Percentiles rank a stretch among this genome's conserved stretches.
Evolutionary conservation across 805 yeast genomes (phyloP).

Genomic region (Candida krabiensis): DNA sequence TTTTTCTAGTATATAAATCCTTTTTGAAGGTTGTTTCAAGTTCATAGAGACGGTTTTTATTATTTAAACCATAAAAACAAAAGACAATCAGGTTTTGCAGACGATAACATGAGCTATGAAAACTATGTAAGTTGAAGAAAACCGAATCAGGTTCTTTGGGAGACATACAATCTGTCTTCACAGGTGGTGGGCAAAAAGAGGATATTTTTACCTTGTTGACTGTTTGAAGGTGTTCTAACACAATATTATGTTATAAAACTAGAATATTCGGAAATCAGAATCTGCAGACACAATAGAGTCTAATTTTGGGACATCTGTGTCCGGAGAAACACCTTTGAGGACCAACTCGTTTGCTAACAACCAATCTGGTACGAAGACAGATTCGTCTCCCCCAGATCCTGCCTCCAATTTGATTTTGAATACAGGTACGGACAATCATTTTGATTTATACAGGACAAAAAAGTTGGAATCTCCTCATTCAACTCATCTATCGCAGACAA

Average conservation of each 20-base stretch:
- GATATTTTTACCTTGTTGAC: slow-evolving; percentile 4
- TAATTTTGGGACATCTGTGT: slow-evolving; percentile 20
- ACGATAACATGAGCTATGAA: slow-evolving; percentile 16
- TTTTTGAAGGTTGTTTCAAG: not conserved
- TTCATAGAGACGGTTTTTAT: not conserved
- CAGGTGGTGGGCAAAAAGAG: too few relatives aligned
- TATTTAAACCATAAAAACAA: not conserved
- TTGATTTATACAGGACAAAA: slow-evolving; percentile 13
- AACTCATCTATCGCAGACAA: not conserved
- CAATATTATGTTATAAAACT: not conserved
- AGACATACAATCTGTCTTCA: slow-evolving; percentile 1
- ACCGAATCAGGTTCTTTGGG: slow-evolving; percentile 3
- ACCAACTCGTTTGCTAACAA: slow-evolving; percentile 9
- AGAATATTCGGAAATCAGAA: slow-evolving; percentile 17
- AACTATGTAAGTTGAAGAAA: slow-evolving; percentile 15
- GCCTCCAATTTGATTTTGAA: slow-evolving; percentile 6
- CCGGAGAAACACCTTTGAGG: slow-evolving; percentile 16
- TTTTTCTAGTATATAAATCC: too few relatives aligned
- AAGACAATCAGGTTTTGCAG: not conserved
- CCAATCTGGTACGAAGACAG: slow-evolving; percentile 7
- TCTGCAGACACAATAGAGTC: slow-evolving; percentile 23
- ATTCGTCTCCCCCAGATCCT: slow-evolving; percentile 8
- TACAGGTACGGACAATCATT: slow-evolving; percentile 9
- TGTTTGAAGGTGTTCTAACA: not conserved
- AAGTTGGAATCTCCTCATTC: slow-evolving; percentile 9